phyloP scores from a whole-genome alignment of 345 rosid genomes.

The Theobroma cacao region DNA sequence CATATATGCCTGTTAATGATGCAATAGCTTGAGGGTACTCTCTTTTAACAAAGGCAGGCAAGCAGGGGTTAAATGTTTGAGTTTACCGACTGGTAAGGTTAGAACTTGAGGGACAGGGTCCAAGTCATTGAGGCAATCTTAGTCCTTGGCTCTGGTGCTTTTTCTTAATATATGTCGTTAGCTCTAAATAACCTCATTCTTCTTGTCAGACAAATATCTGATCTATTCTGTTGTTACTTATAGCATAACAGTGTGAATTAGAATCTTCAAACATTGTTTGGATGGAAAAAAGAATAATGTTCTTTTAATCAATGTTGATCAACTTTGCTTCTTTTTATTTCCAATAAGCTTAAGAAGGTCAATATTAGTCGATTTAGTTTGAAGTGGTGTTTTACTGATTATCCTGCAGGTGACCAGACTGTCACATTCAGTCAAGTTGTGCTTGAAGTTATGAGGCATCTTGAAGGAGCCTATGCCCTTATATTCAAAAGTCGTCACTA shows the following conservation, averaged over 20 bases:
- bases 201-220: neutral
- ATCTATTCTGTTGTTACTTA: neutral
- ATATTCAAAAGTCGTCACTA: slow-evolving; percentile 85
- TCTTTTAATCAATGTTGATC: neutral
- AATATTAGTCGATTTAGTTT: neutral
- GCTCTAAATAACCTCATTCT: neutral
- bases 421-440: slow-evolving; percentile 91
- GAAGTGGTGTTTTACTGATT: neutral
- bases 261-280: neutral
- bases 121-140: neutral
- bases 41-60: neutral
- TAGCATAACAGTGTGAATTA: neutral
- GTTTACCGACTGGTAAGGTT: neutral
- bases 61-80: neutral
- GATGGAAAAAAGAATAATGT: neutral
- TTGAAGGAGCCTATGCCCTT: slow-evolving; percentile 98
- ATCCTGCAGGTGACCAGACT: slow-evolving; percentile 52
- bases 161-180: neutral
- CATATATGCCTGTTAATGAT: neutral
- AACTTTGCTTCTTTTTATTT: neutral
- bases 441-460: slow-evolving; percentile 90
- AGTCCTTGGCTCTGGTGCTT: neutral
- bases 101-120: neutral
- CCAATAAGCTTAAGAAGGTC: neutral
- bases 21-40: neutral